phyloP scores from a whole-genome alignment of 2,329 filamentous ascomycete species.

The Fusarium penzigii region DNA sequence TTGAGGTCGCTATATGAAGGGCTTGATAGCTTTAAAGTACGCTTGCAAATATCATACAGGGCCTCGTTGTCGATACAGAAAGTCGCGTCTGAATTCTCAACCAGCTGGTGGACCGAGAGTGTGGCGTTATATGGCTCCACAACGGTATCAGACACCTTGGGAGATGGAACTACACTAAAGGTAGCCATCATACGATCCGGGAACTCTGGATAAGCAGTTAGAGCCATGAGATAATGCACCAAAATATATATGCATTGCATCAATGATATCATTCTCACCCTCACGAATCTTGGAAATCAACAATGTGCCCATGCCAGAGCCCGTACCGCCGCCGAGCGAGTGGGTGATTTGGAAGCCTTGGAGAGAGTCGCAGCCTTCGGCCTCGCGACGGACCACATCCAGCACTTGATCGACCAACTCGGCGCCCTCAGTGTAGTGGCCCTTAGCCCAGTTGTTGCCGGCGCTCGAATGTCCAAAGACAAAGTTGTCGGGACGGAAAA shows the following conservation, averaged over 20 bases:
- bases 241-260: too few relatives aligned
- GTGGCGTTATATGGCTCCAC: slow-evolving; percentile 99
- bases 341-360: slow-evolving; percentile 99
- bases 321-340: slow-evolving; percentile 98
- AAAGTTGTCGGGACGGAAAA: slow-evolving; percentile 99
- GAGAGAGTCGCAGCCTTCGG: slow-evolving; percentile 96
- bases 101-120: slow-evolving; percentile 96
- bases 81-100: slow-evolving; percentile 99
- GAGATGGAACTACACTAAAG: slow-evolving; percentile 98
- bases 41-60: slow-evolving; percentile 99
- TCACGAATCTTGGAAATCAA: too few relatives aligned
- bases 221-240: slow-evolving; percentile 98
- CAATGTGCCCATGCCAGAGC: too few relatives aligned
- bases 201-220: too few relatives aligned
- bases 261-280: too few relatives aligned
- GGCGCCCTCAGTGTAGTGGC: slow-evolving; percentile 99
- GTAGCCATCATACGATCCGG: too few relatives aligned
- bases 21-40: slow-evolving; percentile 95
- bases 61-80: slow-evolving; percentile 99
- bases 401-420: slow-evolving; percentile 98
- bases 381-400: slow-evolving; percentile 96
- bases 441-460: slow-evolving; percentile 99
- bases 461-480: slow-evolving; percentile 99
- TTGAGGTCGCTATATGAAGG: slow-evolving; percentile 99
- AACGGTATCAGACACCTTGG: slow-evolving; percentile 94